phyloP scores from a whole-genome alignment of 495 filamentous ascomycete species.

The Penicillium antarcticum region DNA sequence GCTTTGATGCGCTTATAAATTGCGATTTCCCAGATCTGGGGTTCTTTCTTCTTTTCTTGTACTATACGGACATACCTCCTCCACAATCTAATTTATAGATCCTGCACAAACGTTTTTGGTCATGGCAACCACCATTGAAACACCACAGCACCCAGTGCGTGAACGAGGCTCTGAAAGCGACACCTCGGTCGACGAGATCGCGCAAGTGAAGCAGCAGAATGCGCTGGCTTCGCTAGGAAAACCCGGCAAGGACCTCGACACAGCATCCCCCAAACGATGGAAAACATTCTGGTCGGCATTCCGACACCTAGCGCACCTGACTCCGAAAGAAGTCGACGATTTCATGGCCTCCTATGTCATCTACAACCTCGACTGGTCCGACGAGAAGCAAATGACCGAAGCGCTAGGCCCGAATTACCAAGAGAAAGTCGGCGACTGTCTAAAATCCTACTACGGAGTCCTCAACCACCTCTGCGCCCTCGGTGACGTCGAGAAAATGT shows the following conservation, averaged over 20 bases:
- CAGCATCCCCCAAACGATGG: slow-evolving; percentile 51
- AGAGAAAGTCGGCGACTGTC: slow-evolving; percentile 55
- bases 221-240: slow-evolving; percentile 18
- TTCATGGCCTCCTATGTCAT: slow-evolving; percentile 67
- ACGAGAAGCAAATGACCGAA: slow-evolving; percentile 55
- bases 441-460: slow-evolving; percentile 59
- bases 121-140: slow-evolving; percentile 19
- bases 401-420: slow-evolving; percentile 58
- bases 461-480: slow-evolving; percentile 64
- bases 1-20: slow-evolving; percentile 28
- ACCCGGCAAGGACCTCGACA: slow-evolving; percentile 34
- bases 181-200: slow-evolving; percentile 39
- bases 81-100: not conserved
- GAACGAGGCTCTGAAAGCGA: slow-evolving; percentile 40
- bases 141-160: slow-evolving; percentile 21
- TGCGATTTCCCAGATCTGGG: slow-evolving; percentile 2
- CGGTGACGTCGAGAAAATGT: slow-evolving; percentile 69
- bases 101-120: slow-evolving; percentile 2
- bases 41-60: not conserved
- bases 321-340: slow-evolving; percentile 56
- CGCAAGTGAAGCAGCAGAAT: slow-evolving; percentile 34
- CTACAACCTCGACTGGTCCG: slow-evolving; percentile 62
- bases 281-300: slow-evolving; percentile 54
- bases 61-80: not conserved
- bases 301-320: slow-evolving; percentile 55